These are phyloP conservation scores for Cnidoscolus chayamansa DNA, from an alignment of 441 rosid genomes.

Conservation along the genomic window DNA sequence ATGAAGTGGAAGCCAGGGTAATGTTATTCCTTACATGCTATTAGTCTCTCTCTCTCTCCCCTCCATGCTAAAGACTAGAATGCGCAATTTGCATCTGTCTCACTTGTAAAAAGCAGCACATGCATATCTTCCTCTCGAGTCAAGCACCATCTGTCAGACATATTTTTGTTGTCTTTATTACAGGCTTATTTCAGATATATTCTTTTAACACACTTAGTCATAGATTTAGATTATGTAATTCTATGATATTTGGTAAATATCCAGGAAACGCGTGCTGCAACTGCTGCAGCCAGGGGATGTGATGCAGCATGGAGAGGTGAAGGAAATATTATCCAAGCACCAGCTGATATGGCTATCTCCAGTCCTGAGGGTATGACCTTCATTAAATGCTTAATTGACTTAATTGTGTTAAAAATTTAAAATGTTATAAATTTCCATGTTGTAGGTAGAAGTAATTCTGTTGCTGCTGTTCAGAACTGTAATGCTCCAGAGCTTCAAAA, in stretches of 20 bases:
- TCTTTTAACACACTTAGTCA: neutral
- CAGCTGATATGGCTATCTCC: conserved; percentile 39
- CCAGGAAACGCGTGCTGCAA: conserved; percentile 53
- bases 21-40: conserved; percentile 22
- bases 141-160: neutral
- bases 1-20: conserved; percentile 76
- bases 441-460: conserved; percentile 48
- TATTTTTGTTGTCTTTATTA: neutral
- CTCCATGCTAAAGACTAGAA: neutral
- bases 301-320: conserved; percentile 51
- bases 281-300: conserved; percentile 39
- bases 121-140: neutral
- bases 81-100: neutral
- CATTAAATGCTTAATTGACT: conserved; percentile 6
- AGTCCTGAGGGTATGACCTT: conserved; percentile 34
- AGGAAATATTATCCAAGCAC: conserved; percentile 41
- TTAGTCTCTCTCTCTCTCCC: neutral
- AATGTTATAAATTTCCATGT: conserved; percentile 27
- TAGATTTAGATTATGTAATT: neutral
- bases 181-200: neutral
- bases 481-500: conserved; percentile 34
- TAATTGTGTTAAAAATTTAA: conserved; percentile 7
- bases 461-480: conserved; percentile 35
- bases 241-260: neutral
- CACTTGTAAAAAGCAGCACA: neutral